Evolutionary conservation across 306 rosid species (phyloP).

Genomic region (Leucaena leucocephala): DNA sequence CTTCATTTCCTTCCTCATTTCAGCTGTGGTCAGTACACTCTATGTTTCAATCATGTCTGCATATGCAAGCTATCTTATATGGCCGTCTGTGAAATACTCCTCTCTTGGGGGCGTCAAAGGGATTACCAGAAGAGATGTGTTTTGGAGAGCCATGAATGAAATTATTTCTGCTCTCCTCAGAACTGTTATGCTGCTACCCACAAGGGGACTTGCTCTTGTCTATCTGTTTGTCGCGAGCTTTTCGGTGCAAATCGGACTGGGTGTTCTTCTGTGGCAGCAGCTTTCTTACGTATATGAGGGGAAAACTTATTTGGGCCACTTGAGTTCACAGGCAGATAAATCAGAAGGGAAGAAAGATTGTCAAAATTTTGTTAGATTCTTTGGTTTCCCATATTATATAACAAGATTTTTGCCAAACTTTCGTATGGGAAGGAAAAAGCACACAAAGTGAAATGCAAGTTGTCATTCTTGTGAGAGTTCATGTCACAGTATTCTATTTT

Average conservation of each 20-base stretch:
- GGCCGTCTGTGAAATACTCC: conserved; percentile 60
- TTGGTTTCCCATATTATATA: conserved; percentile 61
- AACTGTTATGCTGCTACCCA: conserved; percentile 64
- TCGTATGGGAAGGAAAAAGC: conserved; percentile 54
- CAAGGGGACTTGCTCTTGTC: conserved; percentile 72
- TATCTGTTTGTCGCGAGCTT: conserved; percentile 78
- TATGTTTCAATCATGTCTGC: conserved; percentile 70
- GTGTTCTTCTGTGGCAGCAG: conserved; percentile 91
- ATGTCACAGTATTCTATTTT: conserved; percentile 21
- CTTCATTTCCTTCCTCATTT: conserved; percentile 84
- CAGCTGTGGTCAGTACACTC: conserved; percentile 66
- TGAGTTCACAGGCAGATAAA: conserved; percentile 51
- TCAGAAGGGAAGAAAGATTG: conserved; percentile 69
- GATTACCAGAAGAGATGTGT: conserved; percentile 23
- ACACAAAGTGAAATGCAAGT: conserved; percentile 41
- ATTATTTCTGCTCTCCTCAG: conserved; percentile 51
- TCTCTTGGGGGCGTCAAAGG: conserved; percentile 37
- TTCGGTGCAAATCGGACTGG: conserved; percentile 73
- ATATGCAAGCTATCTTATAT: conserved; percentile 51
- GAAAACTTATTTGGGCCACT: conserved; percentile 65
- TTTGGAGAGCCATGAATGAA: conserved; percentile 45
- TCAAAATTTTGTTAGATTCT: conserved; percentile 75
- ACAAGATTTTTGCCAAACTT: conserved; percentile 63
- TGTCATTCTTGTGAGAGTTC: conserved; percentile 14
- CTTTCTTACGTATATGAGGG: conserved; percentile 78